Evolutionary conservation across 768 basidiomycete species (phyloP).

Genomic region (Suillus cothurnatus): DNA sequence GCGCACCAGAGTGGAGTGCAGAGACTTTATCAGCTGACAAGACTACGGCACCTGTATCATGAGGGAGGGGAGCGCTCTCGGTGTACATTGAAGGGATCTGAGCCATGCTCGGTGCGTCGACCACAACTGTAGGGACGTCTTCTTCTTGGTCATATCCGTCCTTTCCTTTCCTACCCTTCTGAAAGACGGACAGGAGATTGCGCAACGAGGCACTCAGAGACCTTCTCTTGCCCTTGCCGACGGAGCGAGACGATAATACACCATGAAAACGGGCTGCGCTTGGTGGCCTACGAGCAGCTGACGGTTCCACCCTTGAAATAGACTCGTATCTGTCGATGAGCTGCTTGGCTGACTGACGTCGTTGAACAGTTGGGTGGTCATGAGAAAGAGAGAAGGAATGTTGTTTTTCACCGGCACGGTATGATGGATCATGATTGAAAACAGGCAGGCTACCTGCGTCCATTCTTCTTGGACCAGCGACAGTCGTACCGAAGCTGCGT

Average conservation of each 20-base stretch:
- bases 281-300: constrained; percentile 11
- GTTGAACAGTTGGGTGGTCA: constrained; percentile 19
- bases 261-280: constrained; percentile 18
- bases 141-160: constrained; percentile 28
- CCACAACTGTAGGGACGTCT: constrained; percentile 18
- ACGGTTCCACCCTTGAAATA: constrained; percentile 28
- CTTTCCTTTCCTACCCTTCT: constrained; percentile 49
- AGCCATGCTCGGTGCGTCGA: constrained; percentile 1
- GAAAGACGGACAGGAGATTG: constrained; percentile 64
- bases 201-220: constrained; percentile 66
- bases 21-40: constrained; percentile 1
- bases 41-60: background rate
- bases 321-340: constrained; percentile 58
- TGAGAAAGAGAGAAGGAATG: constrained; percentile 10
- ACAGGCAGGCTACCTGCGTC: background rate
- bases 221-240: constrained; percentile 44
- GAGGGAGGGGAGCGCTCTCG: background rate
- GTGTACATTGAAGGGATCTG: constrained; percentile 3
- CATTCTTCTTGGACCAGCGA: constrained; percentile 2
- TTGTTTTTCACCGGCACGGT: background rate
- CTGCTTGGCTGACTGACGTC: constrained; percentile 48
- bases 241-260: constrained; percentile 11
- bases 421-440: background rate
- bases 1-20: constrained; percentile 23
- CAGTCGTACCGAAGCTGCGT: background rate